Conservation (phyloP, 352 stramenopile species). For the Phytophthora ramorum region DNA sequence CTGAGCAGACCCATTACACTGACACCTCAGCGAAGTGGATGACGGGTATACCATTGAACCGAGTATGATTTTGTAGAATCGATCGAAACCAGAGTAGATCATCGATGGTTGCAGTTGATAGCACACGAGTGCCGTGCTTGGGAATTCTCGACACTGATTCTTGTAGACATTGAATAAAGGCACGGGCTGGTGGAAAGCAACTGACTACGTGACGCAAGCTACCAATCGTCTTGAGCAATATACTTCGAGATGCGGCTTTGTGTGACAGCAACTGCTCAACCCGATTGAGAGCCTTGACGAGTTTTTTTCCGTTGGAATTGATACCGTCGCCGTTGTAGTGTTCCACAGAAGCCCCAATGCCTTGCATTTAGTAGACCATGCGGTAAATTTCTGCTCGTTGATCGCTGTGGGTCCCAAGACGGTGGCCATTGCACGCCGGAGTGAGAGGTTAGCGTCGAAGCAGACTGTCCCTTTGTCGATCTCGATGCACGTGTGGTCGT, state of each 20-base stretch:
- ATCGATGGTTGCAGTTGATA: background rate
- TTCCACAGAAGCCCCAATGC: constrained; percentile 20
- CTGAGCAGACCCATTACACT: too few species aligned
- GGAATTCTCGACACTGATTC: background rate
- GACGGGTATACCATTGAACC: constrained; percentile 15
- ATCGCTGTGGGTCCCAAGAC: too few species aligned
- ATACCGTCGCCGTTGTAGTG: constrained; percentile 2
- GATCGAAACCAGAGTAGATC: constrained; percentile 7
- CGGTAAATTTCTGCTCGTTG: constrained; percentile 23
- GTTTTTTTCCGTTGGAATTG: constrained; percentile 18
- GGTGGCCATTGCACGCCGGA: constrained; percentile 22
- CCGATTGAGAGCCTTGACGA: background rate
- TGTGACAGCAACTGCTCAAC: background rate
- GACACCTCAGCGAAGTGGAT: background rate
- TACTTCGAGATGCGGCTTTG: background rate
- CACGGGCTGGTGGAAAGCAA: background rate
- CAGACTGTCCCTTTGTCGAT: constrained; percentile 2
- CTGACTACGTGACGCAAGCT: constrained; percentile 5
- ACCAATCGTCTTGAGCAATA: background rate
- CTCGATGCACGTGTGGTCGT: constrained; percentile 34
- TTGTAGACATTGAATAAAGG: background rate
- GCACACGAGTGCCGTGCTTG: too few species aligned
- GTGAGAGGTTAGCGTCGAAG: constrained; percentile 15
- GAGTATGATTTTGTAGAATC: background rate
- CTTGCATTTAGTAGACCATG: constrained; percentile 12